Evolutionary conservation across 306 rosid genomes (phyloP).

Genomic region (Gleditsia sinensis): DNA sequence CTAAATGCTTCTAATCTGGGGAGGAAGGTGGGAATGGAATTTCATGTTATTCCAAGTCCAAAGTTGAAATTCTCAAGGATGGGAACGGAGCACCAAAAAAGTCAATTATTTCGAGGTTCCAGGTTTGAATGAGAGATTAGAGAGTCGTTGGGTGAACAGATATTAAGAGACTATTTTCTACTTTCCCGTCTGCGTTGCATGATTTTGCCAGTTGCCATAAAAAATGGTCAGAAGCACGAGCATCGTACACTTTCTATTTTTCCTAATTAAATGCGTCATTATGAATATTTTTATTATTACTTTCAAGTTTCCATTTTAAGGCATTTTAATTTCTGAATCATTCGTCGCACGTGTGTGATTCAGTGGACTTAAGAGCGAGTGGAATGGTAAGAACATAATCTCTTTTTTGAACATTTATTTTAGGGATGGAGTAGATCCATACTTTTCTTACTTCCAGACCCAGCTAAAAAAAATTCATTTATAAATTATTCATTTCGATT

Average conservation of each 20-base stretch:
- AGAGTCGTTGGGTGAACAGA: not conserved
- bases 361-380: not conserved
- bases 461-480: too few species aligned
- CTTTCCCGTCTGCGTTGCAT: constrained; percentile 7
- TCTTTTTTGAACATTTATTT: too few species aligned
- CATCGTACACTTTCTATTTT: not conserved
- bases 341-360: constrained; percentile 1
- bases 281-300: not conserved
- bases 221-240: constrained; percentile 8
- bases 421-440: too few species aligned
- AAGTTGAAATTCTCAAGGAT: constrained; percentile 40
- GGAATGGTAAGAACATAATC: too few species aligned
- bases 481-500: too few species aligned
- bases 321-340: not conserved
- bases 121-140: constrained; percentile 43
- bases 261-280: not conserved
- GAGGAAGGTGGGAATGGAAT: not conserved
- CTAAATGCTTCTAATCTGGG: constrained; percentile 18
- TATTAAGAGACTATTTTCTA: not conserved
- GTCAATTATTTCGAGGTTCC: constrained; percentile 40
- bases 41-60: constrained; percentile 2
- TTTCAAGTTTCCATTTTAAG: constrained; percentile 25
- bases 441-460: not conserved
- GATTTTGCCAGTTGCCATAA: constrained; percentile 6
- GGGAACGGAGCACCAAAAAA: constrained; percentile 25